phyloP scores from a whole-genome alignment of 2,329 filamentous ascomycete genomes.

The Paraconiothyrium sp. region DNA sequence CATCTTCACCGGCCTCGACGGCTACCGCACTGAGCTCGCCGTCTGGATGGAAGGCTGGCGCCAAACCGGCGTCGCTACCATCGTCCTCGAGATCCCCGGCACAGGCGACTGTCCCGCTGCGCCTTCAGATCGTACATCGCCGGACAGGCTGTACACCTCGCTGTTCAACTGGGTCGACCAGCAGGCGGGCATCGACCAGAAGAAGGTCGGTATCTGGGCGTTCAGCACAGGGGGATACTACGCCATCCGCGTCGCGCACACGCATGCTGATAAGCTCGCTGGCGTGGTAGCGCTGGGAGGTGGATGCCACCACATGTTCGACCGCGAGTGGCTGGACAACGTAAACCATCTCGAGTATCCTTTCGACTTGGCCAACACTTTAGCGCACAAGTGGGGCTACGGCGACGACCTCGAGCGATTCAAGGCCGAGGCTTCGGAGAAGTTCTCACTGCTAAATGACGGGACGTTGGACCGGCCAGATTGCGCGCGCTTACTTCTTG shows the following conservation, averaged over 20 bases:
- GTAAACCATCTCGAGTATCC: conserved; percentile 68
- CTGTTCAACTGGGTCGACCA: conserved; percentile 64
- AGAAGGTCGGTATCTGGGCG: conserved; percentile 63
- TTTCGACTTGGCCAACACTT: conserved; percentile 63
- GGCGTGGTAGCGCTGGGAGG: conserved; percentile 65
- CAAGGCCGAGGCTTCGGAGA: conserved; percentile 57
- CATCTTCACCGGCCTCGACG: conserved; percentile 68
- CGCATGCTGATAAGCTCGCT: conserved; percentile 61
- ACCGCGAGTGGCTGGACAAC: conserved; percentile 61
- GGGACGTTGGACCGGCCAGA: conserved; percentile 62
- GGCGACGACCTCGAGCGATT: conserved; percentile 52
- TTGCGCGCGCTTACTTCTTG: conserved; percentile 62
- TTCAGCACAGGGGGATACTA: conserved; percentile 69
- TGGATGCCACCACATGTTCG: conserved; percentile 66
- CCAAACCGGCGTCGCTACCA: conserved; percentile 58
- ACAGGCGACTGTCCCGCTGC: conserved; percentile 65
- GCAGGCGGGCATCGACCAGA: conserved; percentile 59
- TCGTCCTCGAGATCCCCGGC: conserved; percentile 66
- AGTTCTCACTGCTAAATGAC: conserved; percentile 65
- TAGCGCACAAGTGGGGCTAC: conserved; percentile 60
- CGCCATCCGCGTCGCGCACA: conserved; percentile 66
- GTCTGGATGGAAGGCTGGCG: conserved; percentile 63
- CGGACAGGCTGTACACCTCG: conserved; percentile 64
- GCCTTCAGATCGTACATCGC: conserved; percentile 56
- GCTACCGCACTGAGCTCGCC: conserved; percentile 66